phyloP scores from a whole-genome alignment of 768 basidiomycete species.

The Auriscalpium vulgare region DNA sequence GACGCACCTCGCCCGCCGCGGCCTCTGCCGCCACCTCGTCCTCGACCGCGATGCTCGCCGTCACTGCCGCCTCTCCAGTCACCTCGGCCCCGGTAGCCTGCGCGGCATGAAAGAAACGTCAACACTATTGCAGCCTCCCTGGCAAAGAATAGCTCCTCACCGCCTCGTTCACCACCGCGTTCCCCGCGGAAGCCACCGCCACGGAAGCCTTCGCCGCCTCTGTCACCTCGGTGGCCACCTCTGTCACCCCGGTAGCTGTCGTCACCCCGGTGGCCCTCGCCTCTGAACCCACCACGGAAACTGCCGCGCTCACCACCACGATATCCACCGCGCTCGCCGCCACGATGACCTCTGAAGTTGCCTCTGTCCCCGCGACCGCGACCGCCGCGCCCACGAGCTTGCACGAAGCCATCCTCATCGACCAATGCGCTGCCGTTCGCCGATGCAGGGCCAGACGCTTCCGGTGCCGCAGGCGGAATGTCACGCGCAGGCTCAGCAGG shows the following conservation, averaged over 20 bases:
- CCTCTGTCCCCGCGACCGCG: conserved; percentile 26
- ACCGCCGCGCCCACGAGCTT: conserved; percentile 15
- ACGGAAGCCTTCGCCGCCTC: conserved; percentile 11
- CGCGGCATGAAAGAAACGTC: neutral
- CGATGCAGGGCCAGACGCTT: conserved; percentile 16
- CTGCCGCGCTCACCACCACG: conserved; percentile 22
- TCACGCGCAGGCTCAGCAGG: conserved; percentile 27
- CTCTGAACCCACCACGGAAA: conserved; percentile 22
- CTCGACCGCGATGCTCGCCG: conserved; percentile 20
- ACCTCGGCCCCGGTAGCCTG: conserved; percentile 18
- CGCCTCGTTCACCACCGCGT: conserved; percentile 8
- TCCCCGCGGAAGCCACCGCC: conserved; percentile 8
- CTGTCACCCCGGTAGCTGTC: conserved; percentile 1
- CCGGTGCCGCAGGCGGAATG: conserved; percentile 19
- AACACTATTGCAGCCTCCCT: neutral
- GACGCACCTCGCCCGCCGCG: conserved; percentile 17
- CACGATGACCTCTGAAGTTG: conserved; percentile 26
- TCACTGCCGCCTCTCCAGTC: conserved; percentile 23
- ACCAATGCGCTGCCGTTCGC: conserved; percentile 19
- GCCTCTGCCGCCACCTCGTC: conserved; percentile 23
- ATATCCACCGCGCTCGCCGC: conserved; percentile 6
- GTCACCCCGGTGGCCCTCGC: conserved; percentile 12
- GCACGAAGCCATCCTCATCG: conserved; percentile 58
- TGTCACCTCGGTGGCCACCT: conserved; percentile 16
- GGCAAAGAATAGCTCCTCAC: conserved; percentile 1